Conservation (phyloP, 306 rosid genomes). For the Cyclanthera cordifolia region DNA sequence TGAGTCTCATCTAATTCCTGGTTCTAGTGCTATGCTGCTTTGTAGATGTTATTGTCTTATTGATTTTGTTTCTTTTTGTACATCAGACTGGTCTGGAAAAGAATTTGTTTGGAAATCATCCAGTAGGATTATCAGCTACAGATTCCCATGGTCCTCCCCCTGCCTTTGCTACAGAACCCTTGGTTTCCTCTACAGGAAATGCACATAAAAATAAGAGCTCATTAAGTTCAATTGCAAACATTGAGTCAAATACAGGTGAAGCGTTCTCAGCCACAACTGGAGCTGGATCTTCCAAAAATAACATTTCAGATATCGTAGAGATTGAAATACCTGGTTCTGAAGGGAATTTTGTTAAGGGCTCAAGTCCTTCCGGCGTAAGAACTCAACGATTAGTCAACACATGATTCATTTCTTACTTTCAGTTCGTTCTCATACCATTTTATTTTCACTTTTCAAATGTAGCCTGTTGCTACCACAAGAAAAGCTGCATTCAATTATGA, state of each 20-base stretch:
- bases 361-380: slow-evolving; percentile 77
- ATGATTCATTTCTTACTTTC: slow-evolving; percentile 7
- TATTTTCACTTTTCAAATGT: slow-evolving; percentile 11
- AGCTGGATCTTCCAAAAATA: slow-evolving; percentile 42
- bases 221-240: slow-evolving; percentile 16
- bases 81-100: slow-evolving; percentile 92
- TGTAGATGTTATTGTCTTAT: neutral
- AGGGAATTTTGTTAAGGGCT: slow-evolving; percentile 45
- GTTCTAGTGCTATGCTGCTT: neutral
- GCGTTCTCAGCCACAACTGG: slow-evolving; percentile 37
- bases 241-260: slow-evolving; percentile 22
- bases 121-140: slow-evolving; percentile 48
- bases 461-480: slow-evolving; percentile 96
- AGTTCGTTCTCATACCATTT: slow-evolving; percentile 17
- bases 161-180: slow-evolving; percentile 82
- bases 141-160: slow-evolving; percentile 73
- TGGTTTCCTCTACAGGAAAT: slow-evolving; percentile 27
- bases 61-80: slow-evolving; percentile 17
- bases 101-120: slow-evolving; percentile 86
- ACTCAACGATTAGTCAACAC: slow-evolving; percentile 6
- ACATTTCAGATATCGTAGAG: slow-evolving; percentile 63
- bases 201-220: slow-evolving; percentile 37
- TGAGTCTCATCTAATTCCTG: neutral
- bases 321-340: slow-evolving; percentile 56
- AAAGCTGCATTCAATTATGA: slow-evolving; percentile 60